These are phyloP conservation scores for Talaromyces marneffei DNA, from an alignment of 2,329 filamentous ascomycete species.

Conservation along the genomic window DNA sequence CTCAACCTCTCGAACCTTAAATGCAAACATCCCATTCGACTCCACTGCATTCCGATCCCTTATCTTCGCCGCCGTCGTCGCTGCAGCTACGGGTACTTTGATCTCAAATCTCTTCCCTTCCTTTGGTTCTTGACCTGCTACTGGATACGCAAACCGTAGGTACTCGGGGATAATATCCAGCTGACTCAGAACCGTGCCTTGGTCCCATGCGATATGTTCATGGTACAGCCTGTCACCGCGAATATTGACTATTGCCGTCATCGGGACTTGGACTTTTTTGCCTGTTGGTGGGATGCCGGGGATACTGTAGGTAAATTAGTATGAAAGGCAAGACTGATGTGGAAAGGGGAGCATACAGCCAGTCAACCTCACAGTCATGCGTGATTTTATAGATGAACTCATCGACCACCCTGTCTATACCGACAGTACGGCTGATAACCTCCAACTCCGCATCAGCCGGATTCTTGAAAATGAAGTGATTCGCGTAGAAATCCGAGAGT, in stretches of 20 bases:
- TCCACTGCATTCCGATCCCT: slow-evolving; percentile 43
- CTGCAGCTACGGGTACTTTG: slow-evolving; percentile 55
- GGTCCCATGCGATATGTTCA: slow-evolving; percentile 68
- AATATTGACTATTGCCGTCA: slow-evolving; percentile 61
- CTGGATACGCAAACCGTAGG: slow-evolving; percentile 55
- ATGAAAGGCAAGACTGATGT: neutral
- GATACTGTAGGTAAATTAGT: slow-evolving; percentile 20
- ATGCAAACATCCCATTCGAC: slow-evolving; percentile 55
- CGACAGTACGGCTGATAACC: slow-evolving; percentile 65
- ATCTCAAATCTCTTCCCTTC: slow-evolving; percentile 48
- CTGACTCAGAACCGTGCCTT: slow-evolving; percentile 57
- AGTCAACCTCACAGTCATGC: slow-evolving; percentile 59
- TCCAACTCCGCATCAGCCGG: slow-evolving; percentile 61
- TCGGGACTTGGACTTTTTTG: slow-evolving; percentile 52
- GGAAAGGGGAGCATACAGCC: slow-evolving; percentile 51
- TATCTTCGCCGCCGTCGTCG: slow-evolving; percentile 50
- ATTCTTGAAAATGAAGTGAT: slow-evolving; percentile 72
- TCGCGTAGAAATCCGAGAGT: slow-evolving; percentile 62
- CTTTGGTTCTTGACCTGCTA: slow-evolving; percentile 37
- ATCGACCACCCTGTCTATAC: slow-evolving; percentile 65
- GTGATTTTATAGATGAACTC: slow-evolving; percentile 64
- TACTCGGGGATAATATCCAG: slow-evolving; percentile 60
- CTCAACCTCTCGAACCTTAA: slow-evolving; percentile 22
- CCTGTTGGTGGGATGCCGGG: slow-evolving; percentile 57
- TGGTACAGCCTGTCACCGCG: slow-evolving; percentile 63